phyloP scores from a whole-genome alignment of 179 eudicot species.

The Silene coronaria region DNA sequence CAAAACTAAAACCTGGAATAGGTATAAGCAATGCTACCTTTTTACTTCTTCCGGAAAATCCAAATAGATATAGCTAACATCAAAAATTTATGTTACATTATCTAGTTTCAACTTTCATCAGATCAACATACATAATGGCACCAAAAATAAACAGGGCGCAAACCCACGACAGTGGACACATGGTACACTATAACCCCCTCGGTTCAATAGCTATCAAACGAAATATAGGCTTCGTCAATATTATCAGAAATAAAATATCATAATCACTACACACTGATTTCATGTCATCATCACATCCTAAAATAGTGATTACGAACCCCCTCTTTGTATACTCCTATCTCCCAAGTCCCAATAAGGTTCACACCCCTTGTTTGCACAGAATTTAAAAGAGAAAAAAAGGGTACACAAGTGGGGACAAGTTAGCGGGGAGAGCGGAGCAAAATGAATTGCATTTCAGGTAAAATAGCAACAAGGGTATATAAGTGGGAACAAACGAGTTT shows the following conservation, averaged over 20 bases:
- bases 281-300: background rate
- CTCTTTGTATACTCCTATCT: background rate
- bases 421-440: background rate
- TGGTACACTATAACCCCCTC: background rate
- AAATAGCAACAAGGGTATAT: background rate
- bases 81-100: background rate
- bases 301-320: background rate
- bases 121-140: background rate
- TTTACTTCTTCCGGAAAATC: background rate
- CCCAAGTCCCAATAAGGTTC: background rate
- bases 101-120: background rate
- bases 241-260: background rate
- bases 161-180: background rate
- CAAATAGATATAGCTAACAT: constrained; percentile 1
- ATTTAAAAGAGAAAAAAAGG: background rate
- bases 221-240: background rate
- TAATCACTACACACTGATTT: background rate
- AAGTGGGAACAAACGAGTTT: background rate
- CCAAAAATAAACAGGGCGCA: background rate
- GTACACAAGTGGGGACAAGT: background rate
- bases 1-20: background rate
- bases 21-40: background rate
- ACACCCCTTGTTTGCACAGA: background rate
- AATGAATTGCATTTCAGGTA: background rate
- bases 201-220: background rate